Conservation (phyloP, 2,329 filamentous ascomycete genomes). For the Ophiocordyceps camponoti-leonardi region DNA sequence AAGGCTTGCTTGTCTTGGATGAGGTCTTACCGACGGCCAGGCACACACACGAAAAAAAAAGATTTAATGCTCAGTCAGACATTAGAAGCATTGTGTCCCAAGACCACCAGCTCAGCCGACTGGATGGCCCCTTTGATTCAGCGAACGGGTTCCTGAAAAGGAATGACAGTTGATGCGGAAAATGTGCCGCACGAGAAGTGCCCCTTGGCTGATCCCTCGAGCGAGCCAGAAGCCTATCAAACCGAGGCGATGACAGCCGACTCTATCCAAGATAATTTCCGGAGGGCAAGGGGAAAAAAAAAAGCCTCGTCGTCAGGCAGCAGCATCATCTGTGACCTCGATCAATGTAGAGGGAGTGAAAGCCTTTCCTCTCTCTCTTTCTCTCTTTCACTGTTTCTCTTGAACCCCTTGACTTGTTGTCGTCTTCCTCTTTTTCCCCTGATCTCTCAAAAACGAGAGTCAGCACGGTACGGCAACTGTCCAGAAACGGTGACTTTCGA, state of each 20-base stretch:
- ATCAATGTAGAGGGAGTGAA: not conserved
- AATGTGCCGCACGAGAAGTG: not conserved
- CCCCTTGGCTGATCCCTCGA: not conserved
- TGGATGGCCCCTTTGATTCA: not conserved
- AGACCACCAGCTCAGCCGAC: not conserved
- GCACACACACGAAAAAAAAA: not conserved
- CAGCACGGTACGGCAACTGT: not conserved
- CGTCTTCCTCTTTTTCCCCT: too few relatives aligned
- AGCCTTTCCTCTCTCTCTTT: not conserved
- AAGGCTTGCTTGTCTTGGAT: not conserved
- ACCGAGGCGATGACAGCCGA: not conserved
- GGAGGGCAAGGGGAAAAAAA: not conserved
- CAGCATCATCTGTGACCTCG: constrained; percentile 14
- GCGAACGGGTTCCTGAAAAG: not conserved
- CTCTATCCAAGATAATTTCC: not conserved
- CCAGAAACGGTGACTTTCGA: not conserved
- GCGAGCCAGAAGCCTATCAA: not conserved
- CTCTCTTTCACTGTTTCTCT: too few relatives aligned
- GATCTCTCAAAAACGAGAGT: too few relatives aligned
- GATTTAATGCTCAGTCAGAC: not conserved
- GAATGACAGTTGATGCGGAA: not conserved
- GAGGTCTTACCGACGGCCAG: not conserved
- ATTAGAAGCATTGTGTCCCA: not conserved
- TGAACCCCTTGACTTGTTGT: too few relatives aligned
- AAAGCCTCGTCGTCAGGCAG: constrained; percentile 19